Percentiles rank a stretch among this genome's conserved stretches.
Conservation (phyloP, 2,329 filamentous ascomycete species). For the Aspergillus arachidicola region DNA sequence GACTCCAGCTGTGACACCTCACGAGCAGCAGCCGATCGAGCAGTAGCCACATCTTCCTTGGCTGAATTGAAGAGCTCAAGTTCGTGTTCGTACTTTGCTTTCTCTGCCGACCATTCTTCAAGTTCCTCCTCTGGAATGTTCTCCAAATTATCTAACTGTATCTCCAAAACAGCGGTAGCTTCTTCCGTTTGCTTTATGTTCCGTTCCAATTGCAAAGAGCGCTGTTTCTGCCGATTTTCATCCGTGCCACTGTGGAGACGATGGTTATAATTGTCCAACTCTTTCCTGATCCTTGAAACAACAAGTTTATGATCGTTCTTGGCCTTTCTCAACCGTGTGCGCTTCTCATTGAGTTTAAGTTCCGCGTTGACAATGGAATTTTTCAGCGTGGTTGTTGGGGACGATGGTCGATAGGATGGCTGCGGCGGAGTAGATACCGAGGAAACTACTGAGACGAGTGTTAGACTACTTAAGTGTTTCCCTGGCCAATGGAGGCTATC, state of each 20-base stretch:
- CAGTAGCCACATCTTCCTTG: conserved; percentile 53
- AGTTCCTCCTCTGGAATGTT: conserved; percentile 60
- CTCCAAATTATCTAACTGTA: conserved; percentile 58
- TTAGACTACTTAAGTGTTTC: conserved; percentile 2
- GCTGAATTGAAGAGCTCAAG: conserved; percentile 53
- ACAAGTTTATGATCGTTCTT: conserved; percentile 64
- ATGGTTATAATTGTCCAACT: conserved; percentile 60
- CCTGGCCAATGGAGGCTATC: conserved; percentile 12
- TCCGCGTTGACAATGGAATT: conserved; percentile 67
- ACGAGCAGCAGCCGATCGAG: conserved; percentile 55
- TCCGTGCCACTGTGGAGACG: conserved; percentile 62
- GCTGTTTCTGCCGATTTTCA: conserved; percentile 65
- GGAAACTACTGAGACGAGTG: conserved; percentile 29
- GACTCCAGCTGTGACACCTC: conserved; percentile 55
- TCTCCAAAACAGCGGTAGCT: conserved; percentile 56
- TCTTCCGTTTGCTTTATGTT: conserved; percentile 67
- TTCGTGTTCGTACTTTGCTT: conserved; percentile 58
- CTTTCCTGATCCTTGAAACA: conserved; percentile 61
- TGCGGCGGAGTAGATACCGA: conserved; percentile 54
- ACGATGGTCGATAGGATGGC: conserved; percentile 63
- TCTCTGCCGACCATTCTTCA: conserved; percentile 55
- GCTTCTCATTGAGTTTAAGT: conserved; percentile 61
- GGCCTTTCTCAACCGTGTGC: conserved; percentile 60
- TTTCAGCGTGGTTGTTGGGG: conserved; percentile 65
- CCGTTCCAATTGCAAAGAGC: conserved; percentile 63